These are phyloP conservation scores for Verticillium nonalfalfae DNA, from an alignment of 2,329 filamentous ascomycete genomes.

Conservation along the genomic window DNA sequence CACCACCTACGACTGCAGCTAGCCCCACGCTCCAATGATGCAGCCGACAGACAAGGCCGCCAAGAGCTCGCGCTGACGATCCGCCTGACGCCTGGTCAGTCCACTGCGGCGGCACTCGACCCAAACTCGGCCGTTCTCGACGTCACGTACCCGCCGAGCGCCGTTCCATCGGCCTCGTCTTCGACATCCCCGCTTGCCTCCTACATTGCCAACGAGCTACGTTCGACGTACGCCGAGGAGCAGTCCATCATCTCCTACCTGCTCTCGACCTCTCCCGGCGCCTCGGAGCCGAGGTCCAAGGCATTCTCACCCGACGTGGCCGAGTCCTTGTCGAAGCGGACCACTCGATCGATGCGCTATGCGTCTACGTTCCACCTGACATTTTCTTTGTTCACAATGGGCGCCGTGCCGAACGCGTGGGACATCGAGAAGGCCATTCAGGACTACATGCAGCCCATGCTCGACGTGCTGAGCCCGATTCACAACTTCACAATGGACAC, in stretches of 20 bases:
- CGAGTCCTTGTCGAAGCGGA: conserved; percentile 59
- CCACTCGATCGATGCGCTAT: conserved; percentile 82
- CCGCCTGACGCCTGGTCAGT: conserved; percentile 58
- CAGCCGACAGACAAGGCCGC: conserved; percentile 19
- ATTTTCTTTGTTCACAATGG: conserved; percentile 87
- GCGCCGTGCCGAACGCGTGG: conserved; percentile 76
- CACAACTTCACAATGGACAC: conserved; percentile 96
- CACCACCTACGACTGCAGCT: conserved; percentile 74
- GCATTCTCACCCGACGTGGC: conserved; percentile 43
- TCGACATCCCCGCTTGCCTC: conserved; percentile 68
- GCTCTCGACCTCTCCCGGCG: conserved; percentile 52
- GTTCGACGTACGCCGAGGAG: conserved; percentile 78
- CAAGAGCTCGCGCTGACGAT: conserved; percentile 57
- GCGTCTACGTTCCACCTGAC: conserved; percentile 91
- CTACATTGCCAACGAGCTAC: conserved; percentile 73
- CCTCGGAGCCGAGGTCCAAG: conserved; percentile 37
- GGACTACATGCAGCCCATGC: conserved; percentile 74
- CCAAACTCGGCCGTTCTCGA: conserved; percentile 67
- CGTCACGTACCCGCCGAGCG: conserved; percentile 67
- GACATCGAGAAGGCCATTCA: conserved; percentile 78
- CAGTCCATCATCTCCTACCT: conserved; percentile 77
- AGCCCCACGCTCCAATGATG: conserved; percentile 27
- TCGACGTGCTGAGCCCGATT: conserved; percentile 72
- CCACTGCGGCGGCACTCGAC: conserved; percentile 57
- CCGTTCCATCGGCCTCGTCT: conserved; percentile 59